Conservation (phyloP, 192 early-diverging fungal species). For the Rhizophagus clarus region DNA sequence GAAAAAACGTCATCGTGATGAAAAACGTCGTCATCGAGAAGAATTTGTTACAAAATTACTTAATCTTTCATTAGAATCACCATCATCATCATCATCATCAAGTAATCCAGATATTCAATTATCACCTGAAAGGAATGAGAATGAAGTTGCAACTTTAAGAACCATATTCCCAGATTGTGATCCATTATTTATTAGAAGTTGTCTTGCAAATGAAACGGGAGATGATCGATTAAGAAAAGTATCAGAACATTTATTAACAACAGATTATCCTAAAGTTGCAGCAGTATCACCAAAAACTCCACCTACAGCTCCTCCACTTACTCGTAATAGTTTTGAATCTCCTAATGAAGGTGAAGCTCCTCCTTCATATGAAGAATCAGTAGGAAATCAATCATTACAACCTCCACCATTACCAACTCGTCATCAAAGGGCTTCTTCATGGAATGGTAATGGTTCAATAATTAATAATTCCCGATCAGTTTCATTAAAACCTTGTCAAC, state of each 20-base stretch:
- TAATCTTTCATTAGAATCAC: background rate
- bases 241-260: background rate
- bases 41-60: background rate
- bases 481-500: too few relatives aligned
- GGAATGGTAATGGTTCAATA: too few relatives aligned
- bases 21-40: background rate
- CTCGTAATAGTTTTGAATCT: background rate
- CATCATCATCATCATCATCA: background rate
- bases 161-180: background rate
- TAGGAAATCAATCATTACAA: background rate
- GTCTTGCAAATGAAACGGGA: background rate
- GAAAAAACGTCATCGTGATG: too few relatives aligned
- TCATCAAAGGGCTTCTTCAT: background rate
- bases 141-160: background rate
- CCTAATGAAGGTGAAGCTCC: background rate
- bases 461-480: too few relatives aligned
- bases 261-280: background rate
- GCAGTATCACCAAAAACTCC: background rate
- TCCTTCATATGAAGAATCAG: background rate
- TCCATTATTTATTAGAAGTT: background rate
- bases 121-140: background rate
- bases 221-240: background rate
- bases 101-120: background rate
- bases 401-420: background rate
- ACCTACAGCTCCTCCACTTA: background rate